Percentiles rank a stretch among this genome's conserved stretches.
Conservation (phyloP, 768 basidiomycete species). For the Auricularia heimuer region DNA sequence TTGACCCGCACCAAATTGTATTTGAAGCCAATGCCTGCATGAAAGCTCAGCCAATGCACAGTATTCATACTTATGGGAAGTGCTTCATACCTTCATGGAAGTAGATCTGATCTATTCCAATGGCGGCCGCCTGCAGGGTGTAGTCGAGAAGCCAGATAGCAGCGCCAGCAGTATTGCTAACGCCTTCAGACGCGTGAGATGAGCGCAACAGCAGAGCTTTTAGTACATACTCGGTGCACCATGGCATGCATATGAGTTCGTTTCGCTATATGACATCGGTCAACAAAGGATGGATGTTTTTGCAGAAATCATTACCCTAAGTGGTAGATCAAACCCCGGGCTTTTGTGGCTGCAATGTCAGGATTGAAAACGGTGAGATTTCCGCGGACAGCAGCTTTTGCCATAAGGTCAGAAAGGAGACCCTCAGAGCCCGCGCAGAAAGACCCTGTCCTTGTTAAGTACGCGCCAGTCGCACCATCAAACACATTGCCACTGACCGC, state of each 20-base stretch:
- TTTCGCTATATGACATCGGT: slow-evolving; percentile 35
- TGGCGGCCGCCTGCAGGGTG: slow-evolving; percentile 44
- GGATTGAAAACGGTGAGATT: slow-evolving; percentile 44
- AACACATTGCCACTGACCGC: slow-evolving; percentile 19
- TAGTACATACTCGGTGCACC: slow-evolving; percentile 27
- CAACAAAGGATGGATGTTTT: slow-evolving; percentile 6
- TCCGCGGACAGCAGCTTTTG: slow-evolving; percentile 43
- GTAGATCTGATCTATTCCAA: slow-evolving; percentile 29
- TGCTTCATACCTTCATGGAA: slow-evolving; percentile 22
- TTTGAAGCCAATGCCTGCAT: slow-evolving; percentile 1
- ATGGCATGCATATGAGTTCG: slow-evolving; percentile 40
- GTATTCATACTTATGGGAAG: no score
- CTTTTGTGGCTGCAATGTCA: slow-evolving; percentile 43
- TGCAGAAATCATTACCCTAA: slow-evolving; percentile 3
- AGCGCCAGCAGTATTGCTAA: slow-evolving; percentile 62
- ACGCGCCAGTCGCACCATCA: background rate
- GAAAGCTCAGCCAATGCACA: background rate
- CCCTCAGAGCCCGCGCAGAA: slow-evolving; percentile 48
- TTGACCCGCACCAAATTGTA: no score
- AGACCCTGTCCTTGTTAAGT: slow-evolving; percentile 21
- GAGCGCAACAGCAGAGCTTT: background rate
- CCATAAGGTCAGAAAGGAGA: slow-evolving; percentile 55
- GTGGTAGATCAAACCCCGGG: slow-evolving; percentile 27
- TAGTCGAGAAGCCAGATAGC: slow-evolving; percentile 63
- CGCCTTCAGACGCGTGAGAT: slow-evolving; percentile 23